These are phyloP conservation scores for Hibiscus trionum DNA, from an alignment of 345 rosid species.

Conservation along the genomic window DNA sequence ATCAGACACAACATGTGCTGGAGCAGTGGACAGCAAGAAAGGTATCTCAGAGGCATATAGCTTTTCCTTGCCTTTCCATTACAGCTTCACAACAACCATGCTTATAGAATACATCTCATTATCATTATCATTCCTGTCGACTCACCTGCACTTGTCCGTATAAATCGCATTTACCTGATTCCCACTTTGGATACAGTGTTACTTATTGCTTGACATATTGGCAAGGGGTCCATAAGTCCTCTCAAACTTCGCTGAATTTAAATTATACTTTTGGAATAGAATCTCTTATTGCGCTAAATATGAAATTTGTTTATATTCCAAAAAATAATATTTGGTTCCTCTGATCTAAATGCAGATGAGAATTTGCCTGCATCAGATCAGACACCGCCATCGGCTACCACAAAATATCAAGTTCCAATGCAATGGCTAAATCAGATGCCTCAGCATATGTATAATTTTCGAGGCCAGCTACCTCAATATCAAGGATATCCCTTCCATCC, in stretches of 20 bases:
- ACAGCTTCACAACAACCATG: not conserved
- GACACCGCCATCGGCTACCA: conserved; percentile 19
- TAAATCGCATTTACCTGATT: not conserved
- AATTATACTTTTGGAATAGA: not conserved
- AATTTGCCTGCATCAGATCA: conserved; percentile 28
- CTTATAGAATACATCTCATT: not conserved
- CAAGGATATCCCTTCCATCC: conserved; percentile 65
- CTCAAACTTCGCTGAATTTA: not conserved
- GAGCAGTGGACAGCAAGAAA: conserved; percentile 36
- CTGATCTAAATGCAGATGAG: conserved; percentile 39
- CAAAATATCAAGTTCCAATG: conserved; percentile 44
- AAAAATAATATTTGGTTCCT: not conserved
- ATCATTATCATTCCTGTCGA: not conserved
- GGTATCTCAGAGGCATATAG: conserved; percentile 24
- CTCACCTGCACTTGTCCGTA: not conserved
- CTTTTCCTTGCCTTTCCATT: not conserved
- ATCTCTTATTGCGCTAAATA: not conserved
- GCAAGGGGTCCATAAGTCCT: not conserved
- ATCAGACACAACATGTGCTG: not conserved
- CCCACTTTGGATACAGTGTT: not conserved
- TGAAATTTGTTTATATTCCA: not conserved
- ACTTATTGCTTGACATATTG: not conserved
- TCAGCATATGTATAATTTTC: conserved; percentile 49
- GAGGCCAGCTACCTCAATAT: conserved; percentile 47
- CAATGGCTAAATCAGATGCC: conserved; percentile 71